Evolutionary conservation across 495 filamentous ascomycete species (phyloP), one percentile per base, ranked within the genome.

Genomic region (Pyrenopolyporus hunteri): DNA sequence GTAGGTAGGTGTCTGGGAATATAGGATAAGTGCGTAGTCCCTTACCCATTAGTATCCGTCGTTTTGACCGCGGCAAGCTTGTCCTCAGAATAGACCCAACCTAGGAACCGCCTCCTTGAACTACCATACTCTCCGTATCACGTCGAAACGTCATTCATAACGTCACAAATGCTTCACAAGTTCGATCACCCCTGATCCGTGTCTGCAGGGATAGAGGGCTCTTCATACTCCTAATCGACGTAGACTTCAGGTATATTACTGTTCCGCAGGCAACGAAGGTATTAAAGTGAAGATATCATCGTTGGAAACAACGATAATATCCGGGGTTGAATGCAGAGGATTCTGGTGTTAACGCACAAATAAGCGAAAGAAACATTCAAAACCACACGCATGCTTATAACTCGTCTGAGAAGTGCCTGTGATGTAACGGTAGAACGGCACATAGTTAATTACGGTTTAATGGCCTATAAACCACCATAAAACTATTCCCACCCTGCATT

Each of bases 111-210:
- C 32, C 33, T 48, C 43, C 32, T 39, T 9, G 33, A 11, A 11
- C 11, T 58, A 40, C 54, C 40, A 63, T 28, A 59, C 58, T 54
- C 54, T 64, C 58, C 62, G 46, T 57, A 16, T 26, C 5, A 26
- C 17, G 29, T 40, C 25, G 37, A 51, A 7, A 40, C 36, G 61
- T 71, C 67, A 67, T 67, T 47, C 11, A 67, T 61, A 37, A 67
- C 68, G 68, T 71, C 68, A 71, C 35, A 33, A 54, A 29, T 22
- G 2, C 28, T 17, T 45, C 8, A 47, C 0, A 8, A n/a, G 54
- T 46, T 36, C 3, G 13, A 63, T 47, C 6, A 33, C 36, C 35
- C 25, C 3, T 52, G 39, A 31, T 47, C 32, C 2, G 16, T 5
- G 1, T 45, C 13, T 20, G n/a, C 42, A 61, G 25, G 48, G 48